Percentiles rank a stretch among this genome's conserved stretches.
phyloP scores from a whole-genome alignment of 23 red algal genomes.

The Gracilaria caudata region DNA sequence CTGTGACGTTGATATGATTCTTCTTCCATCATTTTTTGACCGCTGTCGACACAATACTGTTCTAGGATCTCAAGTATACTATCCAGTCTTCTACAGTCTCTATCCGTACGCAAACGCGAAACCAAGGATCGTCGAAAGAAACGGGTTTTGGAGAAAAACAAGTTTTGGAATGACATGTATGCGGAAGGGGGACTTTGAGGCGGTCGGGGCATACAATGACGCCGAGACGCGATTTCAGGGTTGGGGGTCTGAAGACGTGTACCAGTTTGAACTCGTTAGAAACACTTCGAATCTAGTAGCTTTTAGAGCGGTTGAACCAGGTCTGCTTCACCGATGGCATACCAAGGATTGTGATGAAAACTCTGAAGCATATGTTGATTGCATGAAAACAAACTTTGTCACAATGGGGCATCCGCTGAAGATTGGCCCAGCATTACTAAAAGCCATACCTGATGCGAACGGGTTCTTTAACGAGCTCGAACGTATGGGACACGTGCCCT shows the following conservation, averaged over 20 bases:
- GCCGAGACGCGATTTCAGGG: conserved; percentile 59
- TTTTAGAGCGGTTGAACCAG: conserved; percentile 62
- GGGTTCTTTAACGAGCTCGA: conserved; percentile 25
- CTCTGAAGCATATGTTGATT: conserved; percentile 48
- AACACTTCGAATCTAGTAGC: conserved; percentile 42
- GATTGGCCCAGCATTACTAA: conserved; percentile 43
- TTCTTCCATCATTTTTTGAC: conserved; percentile 41
- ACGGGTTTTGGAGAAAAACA: conserved; percentile 66
- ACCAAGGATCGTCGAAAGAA: conserved; percentile 37
- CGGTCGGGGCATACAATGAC: conserved; percentile 44
- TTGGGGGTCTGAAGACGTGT: conserved; percentile 73
- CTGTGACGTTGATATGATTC: conserved; percentile 57
- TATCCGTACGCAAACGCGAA: conserved; percentile 52
- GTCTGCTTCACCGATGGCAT: conserved; percentile 65
- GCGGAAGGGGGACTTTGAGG: conserved; percentile 52
- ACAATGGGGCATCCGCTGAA: conserved; percentile 53
- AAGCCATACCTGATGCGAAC: conserved; percentile 27
- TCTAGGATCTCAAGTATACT: conserved; percentile 61
- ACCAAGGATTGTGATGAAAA: conserved; percentile 41
- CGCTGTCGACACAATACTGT: conserved; percentile 52
- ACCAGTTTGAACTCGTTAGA: conserved; percentile 44
- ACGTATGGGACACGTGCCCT: background rate
- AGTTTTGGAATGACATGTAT: conserved; percentile 71
- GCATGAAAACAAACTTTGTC: conserved; percentile 62
- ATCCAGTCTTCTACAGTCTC: conserved; percentile 70